Percentiles rank a stretch among this genome's conserved stretches.
phyloP scores from a whole-genome alignment of 768 basidiomycete species.

The Lentinula lateritia region DNA sequence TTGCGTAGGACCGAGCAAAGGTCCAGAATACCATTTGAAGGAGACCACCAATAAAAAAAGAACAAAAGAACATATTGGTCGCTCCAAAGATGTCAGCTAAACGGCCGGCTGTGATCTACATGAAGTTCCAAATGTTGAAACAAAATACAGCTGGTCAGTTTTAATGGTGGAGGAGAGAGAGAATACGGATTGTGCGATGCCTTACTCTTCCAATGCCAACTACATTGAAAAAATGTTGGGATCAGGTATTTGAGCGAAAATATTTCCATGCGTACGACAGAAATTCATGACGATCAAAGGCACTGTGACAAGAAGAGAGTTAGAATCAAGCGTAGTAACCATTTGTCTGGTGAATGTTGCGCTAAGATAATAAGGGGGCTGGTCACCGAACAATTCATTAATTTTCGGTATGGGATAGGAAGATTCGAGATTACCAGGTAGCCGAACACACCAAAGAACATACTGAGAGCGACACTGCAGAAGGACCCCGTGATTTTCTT shows the following conservation, averaged over 20 bases:
- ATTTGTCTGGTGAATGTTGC: constrained; percentile 14
- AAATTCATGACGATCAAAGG: constrained; percentile 19
- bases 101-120: constrained; percentile 27
- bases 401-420: background rate
- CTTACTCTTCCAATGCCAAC: constrained; percentile 19
- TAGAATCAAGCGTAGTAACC: constrained; percentile 12
- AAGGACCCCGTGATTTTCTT: constrained; percentile 17
- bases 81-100: constrained; percentile 32
- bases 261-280: constrained; percentile 9
- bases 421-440: constrained; percentile 11
- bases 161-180: background rate
- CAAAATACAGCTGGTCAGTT: background rate
- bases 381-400: background rate
- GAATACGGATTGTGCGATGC: background rate
- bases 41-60: constrained; percentile 26
- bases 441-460: constrained; percentile 22
- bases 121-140: background rate
- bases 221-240: background rate
- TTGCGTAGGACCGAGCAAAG: constrained; percentile 24
- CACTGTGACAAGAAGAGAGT: constrained; percentile 15
- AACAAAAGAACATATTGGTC: constrained; percentile 32
- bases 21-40: constrained; percentile 34
- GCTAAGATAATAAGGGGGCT: constrained; percentile 19
- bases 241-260: background rate
- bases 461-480: constrained; percentile 25